Base-by-base conservation (phyloP, 352 stramenopile species). In the Phytophthora litchii region DNA sequence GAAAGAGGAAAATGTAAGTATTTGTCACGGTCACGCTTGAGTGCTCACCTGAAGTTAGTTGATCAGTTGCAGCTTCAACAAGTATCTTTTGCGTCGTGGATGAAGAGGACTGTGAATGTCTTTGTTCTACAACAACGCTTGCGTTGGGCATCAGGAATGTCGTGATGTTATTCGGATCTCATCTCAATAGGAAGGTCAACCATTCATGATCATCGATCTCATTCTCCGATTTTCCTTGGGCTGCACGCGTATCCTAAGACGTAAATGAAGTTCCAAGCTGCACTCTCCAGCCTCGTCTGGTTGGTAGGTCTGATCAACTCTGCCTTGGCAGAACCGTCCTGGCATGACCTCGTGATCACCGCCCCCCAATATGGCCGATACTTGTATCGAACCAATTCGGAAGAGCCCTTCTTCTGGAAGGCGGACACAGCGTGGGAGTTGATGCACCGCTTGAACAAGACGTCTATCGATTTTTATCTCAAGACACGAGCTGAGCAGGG, bases 391-490 rank as follows among this genome's bases (percentile, higher is more conserved):
- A 65, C 54, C 6, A 42, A 40, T 1, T 61, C 54, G 4, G 21
- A 54, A 13, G 61, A 64, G 19, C 47, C 61, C 0, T 70, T 70
- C 54, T 55, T 70, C 47, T 70, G 61, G 61, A 43, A 70, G 32
- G 61, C 61, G 31, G 54, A 70, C 43, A 70, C 54, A 14, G 54
- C 61, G 6, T 70, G 61, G 60, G 60, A 70, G 35, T 31, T 70
- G 1, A 41, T 57, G 23, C 61, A 70, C 61, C 47, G 48, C 1
- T 54, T 70, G 4, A 70, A 70, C 61, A 70, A 70, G 29, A 70
- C 61, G n/a, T 70, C 61, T 23, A 70, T 70, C 54, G 61, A 65
- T 36, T 65, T 60, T 8, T 58, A 70, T 31, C 61, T 70, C 5
- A 38, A 54, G 19, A 70, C 35, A 3, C 61, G 60, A 4, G 60